These are phyloP conservation scores for Takakia lepidozioides DNA, from an alignment of 225 moss, liverwort and hornwort species.

Conservation along the genomic window DNA sequence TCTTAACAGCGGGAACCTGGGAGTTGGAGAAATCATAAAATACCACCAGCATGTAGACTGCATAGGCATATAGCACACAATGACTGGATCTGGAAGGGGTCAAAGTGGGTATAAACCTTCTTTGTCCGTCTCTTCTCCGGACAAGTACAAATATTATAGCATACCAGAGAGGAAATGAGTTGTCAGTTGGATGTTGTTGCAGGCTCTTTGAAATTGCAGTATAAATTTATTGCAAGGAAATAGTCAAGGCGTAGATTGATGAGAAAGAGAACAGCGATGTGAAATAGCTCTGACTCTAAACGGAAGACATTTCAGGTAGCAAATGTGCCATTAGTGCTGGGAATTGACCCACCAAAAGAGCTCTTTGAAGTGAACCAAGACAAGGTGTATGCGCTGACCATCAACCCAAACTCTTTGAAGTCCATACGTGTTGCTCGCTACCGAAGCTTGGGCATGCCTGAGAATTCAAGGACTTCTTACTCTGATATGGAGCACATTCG, in stretches of 20 bases:
- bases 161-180: no score
- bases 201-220: background rate
- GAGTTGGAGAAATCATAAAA: no score
- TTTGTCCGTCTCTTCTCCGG: no score
- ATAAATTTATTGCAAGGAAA: background rate
- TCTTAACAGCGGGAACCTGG: no score
- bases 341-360: constrained; percentile 86
- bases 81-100: no score
- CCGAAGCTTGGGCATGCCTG: constrained; percentile 65
- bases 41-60: no score
- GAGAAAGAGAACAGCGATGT: background rate
- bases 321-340: constrained; percentile 80
- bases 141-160: no score
- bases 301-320: constrained; percentile 62
- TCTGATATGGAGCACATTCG: constrained; percentile 93
- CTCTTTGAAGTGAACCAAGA: constrained; percentile 80
- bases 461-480: constrained; percentile 54
- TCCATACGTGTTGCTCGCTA: constrained; percentile 75
- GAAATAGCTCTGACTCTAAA: no score
- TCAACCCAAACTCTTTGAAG: constrained; percentile 71
- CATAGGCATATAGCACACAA: no score
- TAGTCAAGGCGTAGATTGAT: background rate
- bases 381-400: constrained; percentile 78
- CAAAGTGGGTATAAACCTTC: no score
- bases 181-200: no score